Base-by-base conservation (phyloP, 768 basidiomycete genomes). In the Russula brevipes region DNA sequence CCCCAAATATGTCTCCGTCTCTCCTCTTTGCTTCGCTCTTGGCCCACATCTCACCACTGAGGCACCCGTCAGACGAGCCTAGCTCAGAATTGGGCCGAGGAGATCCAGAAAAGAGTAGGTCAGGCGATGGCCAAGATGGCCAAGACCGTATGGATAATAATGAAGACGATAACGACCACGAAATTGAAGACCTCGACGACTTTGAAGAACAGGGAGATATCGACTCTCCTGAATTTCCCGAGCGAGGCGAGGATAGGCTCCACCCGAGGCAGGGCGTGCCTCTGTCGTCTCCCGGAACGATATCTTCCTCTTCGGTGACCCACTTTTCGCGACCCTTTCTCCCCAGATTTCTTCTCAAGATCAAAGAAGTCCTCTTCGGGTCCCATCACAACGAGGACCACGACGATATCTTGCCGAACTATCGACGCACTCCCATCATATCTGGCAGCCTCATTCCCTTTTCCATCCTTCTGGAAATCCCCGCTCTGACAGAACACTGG, bases 391-490 rank as follows among this genome's bases (percentile, higher is more conserved):
- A 61, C 12, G 54, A 60, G 9, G 57, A 47, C 38, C 12, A 70
- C 42, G 65, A 74, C 0, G 73, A 72, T 39, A 1, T 19, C 1
- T 60, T 70, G 36, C 85, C 86, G 30, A 81, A 82, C 56, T 87
- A 86, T 70, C 84, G 89, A 17, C 76, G 76, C 56, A 74, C 83
- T 5, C 88, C 88, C 0, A 85, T 90, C 46, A 60, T 89, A 9
- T 84, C 88, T 14, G 87, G 86, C 19, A 77, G 87, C 45, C 71
- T 85, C 63, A 83, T 89, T 42, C 87, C 89, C 0, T 90, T 94
- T 69, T 82, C 86, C 17, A 88, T 92, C 54, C 78, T 94, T n/a
- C 78, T 93, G 36, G 87, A 88, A 68, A 89, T 94, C 35, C 91
- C 91, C 0, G 87, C 87, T 16, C 73, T 92, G 11, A 92, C 89